Evolutionary conservation across 75 land plant species (phyloP).

Genomic region (Isoetes taiwanensis): DNA sequence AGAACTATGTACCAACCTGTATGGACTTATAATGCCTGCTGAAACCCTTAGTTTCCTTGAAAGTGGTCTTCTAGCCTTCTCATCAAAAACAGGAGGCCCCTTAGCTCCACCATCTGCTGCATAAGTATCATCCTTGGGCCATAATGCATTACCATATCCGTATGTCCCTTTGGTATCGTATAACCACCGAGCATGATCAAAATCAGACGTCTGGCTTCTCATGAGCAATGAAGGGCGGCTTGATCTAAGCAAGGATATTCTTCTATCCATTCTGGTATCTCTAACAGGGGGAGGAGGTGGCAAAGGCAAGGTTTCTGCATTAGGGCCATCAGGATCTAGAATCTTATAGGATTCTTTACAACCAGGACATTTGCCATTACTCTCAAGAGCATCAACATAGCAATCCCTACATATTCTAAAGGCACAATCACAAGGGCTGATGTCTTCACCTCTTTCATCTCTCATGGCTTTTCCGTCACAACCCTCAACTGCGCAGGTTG

Average conservation of each 20-base stretch:
- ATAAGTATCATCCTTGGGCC: conserved; percentile 32
- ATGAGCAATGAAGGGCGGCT: conserved; percentile 35
- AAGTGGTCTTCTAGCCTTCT: conserved; percentile 59
- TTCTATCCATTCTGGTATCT: conserved; percentile 29
- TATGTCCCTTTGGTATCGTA: conserved; percentile 76
- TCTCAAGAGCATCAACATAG: conserved; percentile 57
- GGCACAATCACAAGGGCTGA: conserved; percentile 74
- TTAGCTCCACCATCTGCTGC: background rate
- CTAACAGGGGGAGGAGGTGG: conserved; percentile 26
- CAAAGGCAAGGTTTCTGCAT: conserved; percentile 9
- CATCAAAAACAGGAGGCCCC: conserved; percentile 22
- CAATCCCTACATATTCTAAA: conserved; percentile 86
- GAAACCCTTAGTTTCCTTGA: conserved; percentile 41
- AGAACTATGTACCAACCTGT: conserved; percentile 31
- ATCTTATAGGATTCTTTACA: conserved; percentile 62
- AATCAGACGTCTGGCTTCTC: conserved; percentile 34
- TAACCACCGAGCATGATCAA: conserved; percentile 70
- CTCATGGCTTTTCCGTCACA: conserved; percentile 78
- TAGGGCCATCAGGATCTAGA: conserved; percentile 26
- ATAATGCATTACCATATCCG: conserved; percentile 64
- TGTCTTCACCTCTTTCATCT: conserved; percentile 61
- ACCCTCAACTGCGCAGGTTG: conserved; percentile 46
- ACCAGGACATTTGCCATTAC: conserved; percentile 49
- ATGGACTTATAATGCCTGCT: conserved; percentile 62
- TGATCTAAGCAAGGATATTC: conserved; percentile 46